A percentile compares a stretch with the other conserved stretches of the same genome.
Conservation (phyloP, 768 basidiomycete genomes). For the Leccinum subgranulosum region DNA sequence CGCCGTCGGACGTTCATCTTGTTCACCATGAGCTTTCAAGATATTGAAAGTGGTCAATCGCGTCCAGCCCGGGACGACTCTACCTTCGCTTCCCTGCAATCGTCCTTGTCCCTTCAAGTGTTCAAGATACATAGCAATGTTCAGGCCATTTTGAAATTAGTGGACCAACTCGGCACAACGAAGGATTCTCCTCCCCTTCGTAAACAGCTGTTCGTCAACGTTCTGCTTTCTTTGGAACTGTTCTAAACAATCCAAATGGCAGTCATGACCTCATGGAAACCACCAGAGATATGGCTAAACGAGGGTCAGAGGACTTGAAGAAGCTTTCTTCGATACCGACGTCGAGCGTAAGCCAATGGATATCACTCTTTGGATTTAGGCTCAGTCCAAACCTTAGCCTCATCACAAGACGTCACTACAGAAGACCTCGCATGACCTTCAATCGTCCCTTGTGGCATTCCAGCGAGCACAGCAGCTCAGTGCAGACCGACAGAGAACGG, state of each 20-base stretch:
- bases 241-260: conserved; percentile 2
- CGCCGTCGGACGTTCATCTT: background rate
- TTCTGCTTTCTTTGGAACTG: background rate
- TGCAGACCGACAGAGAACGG: conserved; percentile 84
- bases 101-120: conserved; percentile 83
- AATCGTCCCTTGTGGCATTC: conserved; percentile 85
- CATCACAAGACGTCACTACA: conserved; percentile 79
- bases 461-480: conserved; percentile 89
- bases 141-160: conserved; percentile 90
- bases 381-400: conserved; percentile 43
- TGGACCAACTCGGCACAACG: conserved; percentile 89
- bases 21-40: conserved; percentile 46
- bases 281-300: conserved; percentile 92
- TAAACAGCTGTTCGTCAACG: conserved; percentile 71
- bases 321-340: conserved; percentile 69
- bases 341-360: conserved; percentile 45
- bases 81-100: conserved; percentile 72
- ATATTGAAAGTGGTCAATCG: conserved; percentile 44
- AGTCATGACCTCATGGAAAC: conserved; percentile 95
- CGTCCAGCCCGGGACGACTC: conserved; percentile 61
- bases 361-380: background rate
- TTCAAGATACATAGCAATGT: conserved; percentile 99
- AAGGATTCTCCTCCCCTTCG: conserved; percentile 78
- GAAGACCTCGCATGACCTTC: conserved; percentile 92
- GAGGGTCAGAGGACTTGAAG: conserved; percentile 91